These are phyloP conservation scores for Cercophora scortea DNA, from an alignment of 495 filamentous ascomycete genomes.

Conservation along the genomic window DNA sequence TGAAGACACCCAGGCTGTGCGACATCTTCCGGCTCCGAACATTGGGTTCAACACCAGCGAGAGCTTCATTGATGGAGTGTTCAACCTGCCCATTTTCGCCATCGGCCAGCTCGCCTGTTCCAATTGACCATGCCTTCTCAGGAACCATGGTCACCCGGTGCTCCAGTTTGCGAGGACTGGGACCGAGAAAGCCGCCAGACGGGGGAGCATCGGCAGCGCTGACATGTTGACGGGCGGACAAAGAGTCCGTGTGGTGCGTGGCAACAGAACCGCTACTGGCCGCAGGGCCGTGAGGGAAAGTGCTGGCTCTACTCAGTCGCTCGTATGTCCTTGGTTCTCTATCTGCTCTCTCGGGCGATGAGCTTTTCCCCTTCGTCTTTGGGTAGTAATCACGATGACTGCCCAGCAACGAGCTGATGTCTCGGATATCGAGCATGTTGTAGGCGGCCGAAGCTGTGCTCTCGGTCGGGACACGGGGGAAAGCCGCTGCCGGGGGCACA, in stretches of 20 bases:
- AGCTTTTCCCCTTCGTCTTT: slow-evolving; percentile 23
- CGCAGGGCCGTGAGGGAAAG: slow-evolving; percentile 6
- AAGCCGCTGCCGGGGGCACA: slow-evolving; percentile 10
- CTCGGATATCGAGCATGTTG: slow-evolving; percentile 19
- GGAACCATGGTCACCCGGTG: slow-evolving; percentile 33
- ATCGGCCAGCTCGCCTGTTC: slow-evolving; percentile 29
- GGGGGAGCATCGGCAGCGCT: slow-evolving; percentile 13
- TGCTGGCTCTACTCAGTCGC: slow-evolving; percentile 1
- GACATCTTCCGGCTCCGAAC: slow-evolving; percentile 88
- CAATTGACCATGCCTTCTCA: slow-evolving; percentile 52
- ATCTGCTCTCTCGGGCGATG: slow-evolving; percentile 35
- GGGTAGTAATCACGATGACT: slow-evolving; percentile 28
- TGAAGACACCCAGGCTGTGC: slow-evolving; percentile 87
- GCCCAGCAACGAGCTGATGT: slow-evolving; percentile 29
- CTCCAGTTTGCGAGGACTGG: slow-evolving; percentile 37
- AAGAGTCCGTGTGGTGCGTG: slow-evolving; percentile 9
- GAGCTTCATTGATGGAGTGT: slow-evolving; percentile 73
- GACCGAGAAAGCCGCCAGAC: slow-evolving; percentile 27
- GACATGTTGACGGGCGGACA: slow-evolving; percentile 7
- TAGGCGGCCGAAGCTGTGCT: slow-evolving; percentile 5
- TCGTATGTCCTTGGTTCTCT: slow-evolving; percentile 22
- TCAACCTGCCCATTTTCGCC: slow-evolving; percentile 54
- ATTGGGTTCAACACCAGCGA: slow-evolving; percentile 69
- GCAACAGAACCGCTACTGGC: slow-evolving; percentile 7
- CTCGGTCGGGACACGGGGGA: slow-evolving; percentile 5